Conservation (phyloP, 1,284 basidiomycete genomes). For the Tilletiaria anomala region DNA sequence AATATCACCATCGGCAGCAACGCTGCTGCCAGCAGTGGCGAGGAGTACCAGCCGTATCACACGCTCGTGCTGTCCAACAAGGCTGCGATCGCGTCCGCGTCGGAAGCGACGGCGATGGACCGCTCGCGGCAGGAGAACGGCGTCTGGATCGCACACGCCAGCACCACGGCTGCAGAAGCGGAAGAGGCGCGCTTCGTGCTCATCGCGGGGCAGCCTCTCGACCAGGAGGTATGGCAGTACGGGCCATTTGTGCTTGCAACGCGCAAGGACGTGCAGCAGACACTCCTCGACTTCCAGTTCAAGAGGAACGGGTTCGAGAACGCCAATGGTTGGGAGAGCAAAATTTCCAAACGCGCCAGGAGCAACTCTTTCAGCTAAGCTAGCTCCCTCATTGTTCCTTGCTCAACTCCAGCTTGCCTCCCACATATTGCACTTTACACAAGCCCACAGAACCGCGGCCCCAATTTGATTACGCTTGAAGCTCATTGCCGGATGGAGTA, state of each 20-base stretch:
- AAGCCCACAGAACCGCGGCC: too few relatives aligned
- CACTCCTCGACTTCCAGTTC: slow-evolving; percentile 65
- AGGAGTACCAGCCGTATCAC: slow-evolving; percentile 54
- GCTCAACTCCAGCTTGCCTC: too few relatives aligned
- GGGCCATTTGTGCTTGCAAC: slow-evolving; percentile 46
- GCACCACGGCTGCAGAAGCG: slow-evolving; percentile 1
- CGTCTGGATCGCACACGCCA: slow-evolving; percentile 46
- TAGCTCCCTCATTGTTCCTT: too few relatives aligned
- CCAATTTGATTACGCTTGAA: too few relatives aligned
- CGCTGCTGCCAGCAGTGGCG: too few relatives aligned
- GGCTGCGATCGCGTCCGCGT: slow-evolving; percentile 43
- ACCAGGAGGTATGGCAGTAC: slow-evolving; percentile 74
- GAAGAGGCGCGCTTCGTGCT: slow-evolving; percentile 19
- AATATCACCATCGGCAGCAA: slow-evolving; percentile 48
- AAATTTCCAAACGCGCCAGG: slow-evolving; percentile 45
- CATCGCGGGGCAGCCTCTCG: slow-evolving; percentile 73
- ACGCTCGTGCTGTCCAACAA: slow-evolving; percentile 51
- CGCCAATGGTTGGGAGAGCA: slow-evolving; percentile 70
- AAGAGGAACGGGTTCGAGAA: slow-evolving; percentile 79
- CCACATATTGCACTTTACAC: too few relatives aligned
- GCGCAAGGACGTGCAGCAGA: slow-evolving; percentile 54
- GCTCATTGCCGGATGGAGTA: too few relatives aligned
- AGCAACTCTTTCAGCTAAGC: background rate
- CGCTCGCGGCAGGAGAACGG: slow-evolving; percentile 47
- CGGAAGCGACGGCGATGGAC: slow-evolving; percentile 38